Evolutionary conservation across 2,329 filamentous ascomycete species (phyloP), one percentile per base, ranked within the genome.

Genomic region (Aspergillus pseudoviridinutans): DNA sequence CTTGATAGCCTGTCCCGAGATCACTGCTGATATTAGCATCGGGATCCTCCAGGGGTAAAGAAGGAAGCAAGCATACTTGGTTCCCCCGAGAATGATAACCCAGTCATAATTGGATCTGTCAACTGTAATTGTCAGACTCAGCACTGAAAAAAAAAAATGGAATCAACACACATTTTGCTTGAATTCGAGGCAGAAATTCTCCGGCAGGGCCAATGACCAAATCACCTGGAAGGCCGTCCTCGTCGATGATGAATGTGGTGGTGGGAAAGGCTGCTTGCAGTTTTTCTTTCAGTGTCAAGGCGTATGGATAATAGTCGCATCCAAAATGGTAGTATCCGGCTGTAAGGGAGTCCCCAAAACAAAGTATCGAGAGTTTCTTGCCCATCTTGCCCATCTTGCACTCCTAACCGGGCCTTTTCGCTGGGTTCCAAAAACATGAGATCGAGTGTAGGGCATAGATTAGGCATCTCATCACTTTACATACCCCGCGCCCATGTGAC

Each of bases 331-430:
- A 74, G 68, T 76, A 86, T 46, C 86, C 86, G 12, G 77, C 78
- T 5, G 86, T 88, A 49, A 89, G 79, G 42, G 84, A 87, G 77
- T 87, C 80, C 69, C 85, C 85, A 70, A 87, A 84, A 76, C 85
- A 87, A 59, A 87, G 79, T 66, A 87, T 80, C 1, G 60, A 60
- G 10, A 61, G 17, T 46, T 51, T 41, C 29, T 58, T 32, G 29
- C 32, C 42, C 61, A 64, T 24, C n/a, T n/a, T n/a, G n/a, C n/a
- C n/a, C n/a, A n/a, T n/a, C n/a, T n/a, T n/a, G n/a, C n/a, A n/a
- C n/a, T n/a, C n/a, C n/a, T n/a, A n/a, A n/a, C n/a, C n/a, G n/a
- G n/a, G n/a, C n/a, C n/a, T n/a, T n/a, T n/a, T n/a, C n/a, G n/a
- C n/a, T n/a, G n/a, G n/a, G n/a, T n/a, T n/a, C n/a, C n/a, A n/a